These are phyloP conservation scores for Drechslerella dactyloides DNA, from an alignment of 2,329 filamentous ascomycete genomes.

Conservation along the genomic window DNA sequence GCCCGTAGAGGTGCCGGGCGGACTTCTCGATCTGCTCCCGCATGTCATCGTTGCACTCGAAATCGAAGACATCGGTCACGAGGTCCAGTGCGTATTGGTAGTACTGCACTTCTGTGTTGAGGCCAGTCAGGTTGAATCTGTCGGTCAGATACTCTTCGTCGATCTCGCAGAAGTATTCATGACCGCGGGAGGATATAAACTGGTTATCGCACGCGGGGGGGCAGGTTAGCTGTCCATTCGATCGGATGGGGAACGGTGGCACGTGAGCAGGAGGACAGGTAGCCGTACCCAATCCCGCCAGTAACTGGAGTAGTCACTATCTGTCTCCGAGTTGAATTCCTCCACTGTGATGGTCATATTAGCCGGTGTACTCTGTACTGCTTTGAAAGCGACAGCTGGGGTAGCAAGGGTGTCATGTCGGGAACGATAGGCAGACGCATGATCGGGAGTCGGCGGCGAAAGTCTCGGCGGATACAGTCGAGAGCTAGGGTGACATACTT, in stretches of 20 bases:
- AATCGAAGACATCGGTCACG: constrained; percentile 96
- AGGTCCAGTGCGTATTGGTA: constrained; percentile 98
- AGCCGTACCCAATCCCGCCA: constrained; percentile 96
- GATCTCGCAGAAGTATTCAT: constrained; percentile 99
- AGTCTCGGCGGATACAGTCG: too few relatives aligned
- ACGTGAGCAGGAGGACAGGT: constrained; percentile 18
- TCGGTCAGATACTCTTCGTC: constrained; percentile 99
- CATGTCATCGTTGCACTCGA: constrained; percentile 98
- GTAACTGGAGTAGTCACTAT: constrained; percentile 98
- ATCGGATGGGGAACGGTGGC: constrained; percentile 36
- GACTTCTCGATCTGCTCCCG: constrained; percentile 98
- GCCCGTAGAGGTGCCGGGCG: constrained; percentile 89
- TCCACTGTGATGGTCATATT: constrained; percentile 66
- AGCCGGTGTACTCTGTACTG: constrained; percentile 6
- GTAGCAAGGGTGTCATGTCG: not conserved
- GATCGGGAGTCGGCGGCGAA: too few relatives aligned
- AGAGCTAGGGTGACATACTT: too few relatives aligned
- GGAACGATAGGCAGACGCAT: too few relatives aligned
- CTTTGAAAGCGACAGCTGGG: not conserved
- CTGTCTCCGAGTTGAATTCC: constrained; percentile 95
- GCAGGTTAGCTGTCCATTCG: not conserved
- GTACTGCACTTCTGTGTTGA: constrained; percentile 97
- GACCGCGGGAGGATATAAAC: constrained; percentile 97
- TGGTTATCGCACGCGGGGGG: constrained; percentile 58
- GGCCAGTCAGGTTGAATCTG: constrained; percentile 94